These are phyloP conservation scores for Saturnispora quitensis DNA, from an alignment of 805 yeast species.

Conservation along the genomic window DNA sequence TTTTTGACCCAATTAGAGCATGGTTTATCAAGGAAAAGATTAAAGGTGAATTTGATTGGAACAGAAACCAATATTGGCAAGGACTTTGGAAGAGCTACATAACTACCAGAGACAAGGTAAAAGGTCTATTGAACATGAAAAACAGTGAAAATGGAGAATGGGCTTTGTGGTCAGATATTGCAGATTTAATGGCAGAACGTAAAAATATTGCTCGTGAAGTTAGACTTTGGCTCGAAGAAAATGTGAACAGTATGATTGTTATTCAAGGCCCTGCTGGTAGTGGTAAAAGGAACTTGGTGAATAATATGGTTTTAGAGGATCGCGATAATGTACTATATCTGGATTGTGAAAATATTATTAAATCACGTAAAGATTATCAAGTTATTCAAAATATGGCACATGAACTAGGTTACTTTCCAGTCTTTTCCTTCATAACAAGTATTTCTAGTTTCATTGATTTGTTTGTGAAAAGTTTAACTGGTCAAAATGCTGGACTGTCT, in stretches of 20 bases:
- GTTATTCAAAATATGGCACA: conserved; percentile 60
- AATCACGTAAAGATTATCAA: conserved; percentile 63
- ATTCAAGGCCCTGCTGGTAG: conserved; percentile 92
- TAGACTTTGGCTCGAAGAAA: conserved; percentile 75
- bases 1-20: conserved; percentile 90
- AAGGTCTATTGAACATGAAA: conserved; percentile 16
- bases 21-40: conserved; percentile 69
- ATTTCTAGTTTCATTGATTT: conserved; percentile 73
- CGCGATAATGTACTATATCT: conserved; percentile 56
- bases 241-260: conserved; percentile 81
- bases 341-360: conserved; percentile 71
- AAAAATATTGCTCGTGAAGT: conserved; percentile 58
- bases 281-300: conserved; percentile 78
- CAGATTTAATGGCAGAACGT: conserved; percentile 58
- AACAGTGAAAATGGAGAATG: conserved; percentile 12
- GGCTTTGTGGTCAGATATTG: conserved; percentile 16
- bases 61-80: conserved; percentile 22
- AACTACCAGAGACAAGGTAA: conserved; percentile 21
- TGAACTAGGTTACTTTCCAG: conserved; percentile 86
- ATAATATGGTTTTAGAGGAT: conserved; percentile 52
- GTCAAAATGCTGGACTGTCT: conserved; percentile 85
- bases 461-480: conserved; percentile 82
- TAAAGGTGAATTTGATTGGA: conserved; percentile 44
- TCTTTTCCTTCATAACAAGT: conserved; percentile 85
- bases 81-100: conserved; percentile 28